phyloP scores from a whole-genome alignment of 2,329 filamentous ascomycete genomes.

The Neonectria sp. region DNA sequence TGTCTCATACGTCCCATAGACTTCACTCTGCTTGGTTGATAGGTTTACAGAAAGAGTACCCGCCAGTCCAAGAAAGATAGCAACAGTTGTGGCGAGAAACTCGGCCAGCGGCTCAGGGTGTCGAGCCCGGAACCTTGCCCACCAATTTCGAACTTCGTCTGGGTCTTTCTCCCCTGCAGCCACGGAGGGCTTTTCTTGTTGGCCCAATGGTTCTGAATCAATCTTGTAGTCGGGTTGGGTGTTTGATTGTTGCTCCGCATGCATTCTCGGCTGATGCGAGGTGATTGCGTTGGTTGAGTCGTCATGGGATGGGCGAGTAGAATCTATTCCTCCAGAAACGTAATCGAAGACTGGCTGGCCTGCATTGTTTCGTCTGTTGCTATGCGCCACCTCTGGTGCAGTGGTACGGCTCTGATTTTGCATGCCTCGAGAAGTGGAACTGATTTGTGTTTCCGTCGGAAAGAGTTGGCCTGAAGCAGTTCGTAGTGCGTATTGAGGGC shows the following conservation, averaged over 20 bases:
- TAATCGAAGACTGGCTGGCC: too few species aligned
- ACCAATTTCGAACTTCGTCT: conserved; percentile 41
- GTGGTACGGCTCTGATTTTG: too few species aligned
- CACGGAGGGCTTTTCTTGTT: conserved; percentile 30
- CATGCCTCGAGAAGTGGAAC: too few species aligned
- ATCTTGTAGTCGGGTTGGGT: conserved; percentile 32
- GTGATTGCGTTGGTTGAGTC: too few species aligned
- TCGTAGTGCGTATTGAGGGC: conserved; percentile 2
- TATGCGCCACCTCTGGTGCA: too few species aligned
- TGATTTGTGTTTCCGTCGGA: conserved; percentile 11
- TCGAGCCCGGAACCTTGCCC: conserved; percentile 39
- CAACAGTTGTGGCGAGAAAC: conserved; percentile 38
- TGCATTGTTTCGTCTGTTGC: too few species aligned
- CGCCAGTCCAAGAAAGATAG: conserved; percentile 37
- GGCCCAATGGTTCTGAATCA: conserved; percentile 37
- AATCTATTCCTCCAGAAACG: too few species aligned
- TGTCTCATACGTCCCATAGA: conserved; percentile 42
- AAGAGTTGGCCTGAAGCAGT: conserved; percentile 19
- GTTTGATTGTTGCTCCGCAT: background rate
- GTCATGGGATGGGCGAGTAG: too few species aligned
- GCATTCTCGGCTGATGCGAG: too few species aligned
- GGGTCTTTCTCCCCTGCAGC: conserved; percentile 32
- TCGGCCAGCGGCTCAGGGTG: conserved; percentile 43
- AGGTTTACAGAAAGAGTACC: conserved; percentile 38
- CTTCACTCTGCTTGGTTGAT: conserved; percentile 24